Evolutionary conservation across 768 basidiomycete species (phyloP).

Genomic region (Hirschioporus abietinus): DNA sequence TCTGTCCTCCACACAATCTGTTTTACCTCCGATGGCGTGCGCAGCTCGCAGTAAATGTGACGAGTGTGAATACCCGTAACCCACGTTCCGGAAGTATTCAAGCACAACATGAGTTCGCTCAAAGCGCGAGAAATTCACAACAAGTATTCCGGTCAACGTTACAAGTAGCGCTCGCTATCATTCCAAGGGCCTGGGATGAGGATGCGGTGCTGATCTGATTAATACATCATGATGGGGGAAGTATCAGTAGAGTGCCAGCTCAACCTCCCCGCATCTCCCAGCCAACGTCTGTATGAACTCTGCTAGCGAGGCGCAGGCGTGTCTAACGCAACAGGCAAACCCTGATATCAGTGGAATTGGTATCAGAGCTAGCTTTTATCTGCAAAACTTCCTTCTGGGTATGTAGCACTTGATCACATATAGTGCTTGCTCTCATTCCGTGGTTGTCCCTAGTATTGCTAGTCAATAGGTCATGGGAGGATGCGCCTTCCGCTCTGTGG

Average conservation of each 20-base stretch:
- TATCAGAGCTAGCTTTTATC: constrained; percentile 30
- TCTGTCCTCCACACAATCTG: neutral
- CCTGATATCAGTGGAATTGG: constrained; percentile 34
- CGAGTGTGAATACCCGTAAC: neutral
- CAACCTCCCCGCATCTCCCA: too few relatives aligned
- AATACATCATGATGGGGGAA: too few relatives aligned
- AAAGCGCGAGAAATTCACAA: too few relatives aligned
- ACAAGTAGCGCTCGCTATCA: too few relatives aligned
- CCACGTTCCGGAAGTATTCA: too few relatives aligned
- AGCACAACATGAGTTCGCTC: too few relatives aligned
- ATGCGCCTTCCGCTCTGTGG: constrained; percentile 35
- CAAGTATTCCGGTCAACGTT: too few relatives aligned
- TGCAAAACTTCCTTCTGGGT: constrained; percentile 26
- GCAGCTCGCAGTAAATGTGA: neutral
- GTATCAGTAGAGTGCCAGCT: too few relatives aligned
- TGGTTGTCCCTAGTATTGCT: constrained; percentile 5
- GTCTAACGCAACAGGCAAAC: constrained; percentile 14
- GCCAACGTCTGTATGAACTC: too few relatives aligned
- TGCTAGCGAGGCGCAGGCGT: neutral
- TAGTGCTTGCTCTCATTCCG: constrained; percentile 11
- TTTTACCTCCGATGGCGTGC: neutral
- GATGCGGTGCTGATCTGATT: neutral
- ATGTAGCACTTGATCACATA: constrained; percentile 22
- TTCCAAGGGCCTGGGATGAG: neutral
- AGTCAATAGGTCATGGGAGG: neutral